Percentiles rank a stretch among this genome's conserved stretches.
Conservation (phyloP, 768 basidiomycete genomes). For the Mrakia frigida region DNA sequence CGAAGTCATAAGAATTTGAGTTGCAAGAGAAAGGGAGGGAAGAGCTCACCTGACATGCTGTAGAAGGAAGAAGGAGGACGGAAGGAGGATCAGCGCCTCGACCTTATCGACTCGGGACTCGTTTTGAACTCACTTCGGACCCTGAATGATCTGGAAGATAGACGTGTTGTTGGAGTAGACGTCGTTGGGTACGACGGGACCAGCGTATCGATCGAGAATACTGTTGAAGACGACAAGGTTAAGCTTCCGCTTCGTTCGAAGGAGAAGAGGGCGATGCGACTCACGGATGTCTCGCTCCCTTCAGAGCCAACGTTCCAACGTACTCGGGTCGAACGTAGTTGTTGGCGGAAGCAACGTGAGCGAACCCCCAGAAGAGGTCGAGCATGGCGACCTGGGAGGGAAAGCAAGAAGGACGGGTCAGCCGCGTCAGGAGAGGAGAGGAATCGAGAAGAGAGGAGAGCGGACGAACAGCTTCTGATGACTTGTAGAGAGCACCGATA, state of each 20-base stretch:
- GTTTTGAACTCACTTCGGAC: conserved; percentile 51
- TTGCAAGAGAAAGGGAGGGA: neutral
- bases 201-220: conserved; percentile 46
- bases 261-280: neutral
- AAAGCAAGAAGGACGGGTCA: neutral
- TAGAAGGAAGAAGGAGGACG: conserved; percentile 24
- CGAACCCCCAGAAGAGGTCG: conserved; percentile 86
- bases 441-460: neutral
- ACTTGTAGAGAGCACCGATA: conserved; percentile 72
- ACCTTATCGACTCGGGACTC: neutral
- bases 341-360: conserved; percentile 74
- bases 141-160: conserved; percentile 85
- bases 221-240: neutral
- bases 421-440: neutral
- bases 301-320: conserved; percentile 82
- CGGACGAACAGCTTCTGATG: conserved; percentile 73
- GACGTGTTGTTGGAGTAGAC: conserved; percentile 72
- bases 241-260: neutral
- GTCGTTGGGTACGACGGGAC: conserved; percentile 73
- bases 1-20: neutral
- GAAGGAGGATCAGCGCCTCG: neutral
- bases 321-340: conserved; percentile 67
- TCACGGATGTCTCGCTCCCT: conserved; percentile 74
- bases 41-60: conserved; percentile 58
- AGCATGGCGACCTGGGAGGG: conserved; percentile 65